Conservation (phyloP, 805 yeast genomes). For the Suhomyces pyralidae region DNA sequence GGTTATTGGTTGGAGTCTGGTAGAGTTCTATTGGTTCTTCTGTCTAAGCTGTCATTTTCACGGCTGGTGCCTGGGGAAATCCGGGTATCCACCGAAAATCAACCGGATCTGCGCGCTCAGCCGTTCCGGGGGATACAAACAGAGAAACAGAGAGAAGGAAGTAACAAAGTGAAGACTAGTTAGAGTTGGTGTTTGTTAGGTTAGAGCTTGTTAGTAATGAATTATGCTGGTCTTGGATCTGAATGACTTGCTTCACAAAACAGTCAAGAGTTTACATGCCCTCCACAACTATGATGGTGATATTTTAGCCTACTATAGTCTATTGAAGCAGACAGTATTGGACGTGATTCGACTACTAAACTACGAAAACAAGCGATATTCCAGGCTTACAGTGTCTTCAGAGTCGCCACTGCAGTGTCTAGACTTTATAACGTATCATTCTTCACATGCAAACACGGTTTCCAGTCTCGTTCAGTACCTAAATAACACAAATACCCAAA, state of each 20-base stretch:
- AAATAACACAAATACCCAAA: background rate
- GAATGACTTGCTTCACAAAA: slow-evolving; percentile 13
- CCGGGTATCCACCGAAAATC: too few species aligned
- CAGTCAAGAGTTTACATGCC: slow-evolving; percentile 16
- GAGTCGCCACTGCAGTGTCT: background rate
- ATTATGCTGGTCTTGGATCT: background rate
- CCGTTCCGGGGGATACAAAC: too few species aligned
- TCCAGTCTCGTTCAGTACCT: background rate
- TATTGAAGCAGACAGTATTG: slow-evolving; percentile 13
- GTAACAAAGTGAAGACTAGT: too few species aligned
- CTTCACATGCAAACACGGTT: background rate
- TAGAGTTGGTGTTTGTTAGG: too few species aligned
- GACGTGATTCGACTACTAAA: slow-evolving; percentile 14
- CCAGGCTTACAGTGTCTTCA: slow-evolving; percentile 5
- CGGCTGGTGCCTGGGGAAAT: too few species aligned
- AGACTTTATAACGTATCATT: background rate
- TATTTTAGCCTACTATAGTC: slow-evolving; percentile 12
- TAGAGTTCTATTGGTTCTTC: too few species aligned
- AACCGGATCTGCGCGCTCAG: too few species aligned
- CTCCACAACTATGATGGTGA: slow-evolving; percentile 9
- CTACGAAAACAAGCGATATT: slow-evolving; percentile 13
- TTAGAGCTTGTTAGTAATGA: too few species aligned
- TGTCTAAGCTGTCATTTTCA: too few species aligned
- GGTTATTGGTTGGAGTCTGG: too few species aligned
- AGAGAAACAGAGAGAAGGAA: too few species aligned